Evolutionary conservation across 179 eudicot genomes (phyloP).

Genomic region (Heliamphora pulchella): DNA sequence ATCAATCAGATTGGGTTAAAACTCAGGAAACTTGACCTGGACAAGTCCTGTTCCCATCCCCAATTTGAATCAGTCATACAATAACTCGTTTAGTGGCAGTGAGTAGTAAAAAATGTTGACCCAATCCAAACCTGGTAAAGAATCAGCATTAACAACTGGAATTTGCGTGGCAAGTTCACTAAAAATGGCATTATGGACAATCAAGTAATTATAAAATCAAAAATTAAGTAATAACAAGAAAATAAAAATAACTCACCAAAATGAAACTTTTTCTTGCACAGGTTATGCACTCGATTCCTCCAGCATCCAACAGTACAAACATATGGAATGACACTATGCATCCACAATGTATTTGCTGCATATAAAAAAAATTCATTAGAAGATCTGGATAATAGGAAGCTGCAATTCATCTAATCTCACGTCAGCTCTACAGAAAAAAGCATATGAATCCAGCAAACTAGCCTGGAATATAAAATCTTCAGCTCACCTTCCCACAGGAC

Average conservation of each 20-base stretch:
- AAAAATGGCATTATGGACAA: too few relatives aligned
- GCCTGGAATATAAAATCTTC: neutral
- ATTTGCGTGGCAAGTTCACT: too few relatives aligned
- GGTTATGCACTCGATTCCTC: slow-evolving; percentile 61
- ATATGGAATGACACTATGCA: slow-evolving; percentile 68
- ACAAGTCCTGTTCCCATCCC: neutral
- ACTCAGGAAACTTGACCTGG: neutral
- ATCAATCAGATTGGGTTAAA: too few relatives aligned
- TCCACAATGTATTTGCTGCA: slow-evolving; percentile 86
- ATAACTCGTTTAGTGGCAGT: neutral
- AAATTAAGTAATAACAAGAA: too few relatives aligned
- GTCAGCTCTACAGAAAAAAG: neutral
- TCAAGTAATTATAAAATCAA: too few relatives aligned
- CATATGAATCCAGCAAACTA: neutral
- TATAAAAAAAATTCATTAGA: neutral
- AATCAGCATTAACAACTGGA: slow-evolving; percentile 2
- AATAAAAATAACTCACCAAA: slow-evolving; percentile 37
- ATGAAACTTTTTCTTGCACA: slow-evolving; percentile 54
- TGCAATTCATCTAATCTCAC: neutral
- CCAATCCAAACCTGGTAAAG: neutral
- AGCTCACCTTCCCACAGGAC: slow-evolving; percentile 69
- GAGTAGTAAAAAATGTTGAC: neutral
- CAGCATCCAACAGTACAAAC: slow-evolving; percentile 68
- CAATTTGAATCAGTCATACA: neutral
- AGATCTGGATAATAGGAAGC: neutral